phyloP scores from a whole-genome alignment of 768 basidiomycete species.

The Lactarius tabidus region DNA sequence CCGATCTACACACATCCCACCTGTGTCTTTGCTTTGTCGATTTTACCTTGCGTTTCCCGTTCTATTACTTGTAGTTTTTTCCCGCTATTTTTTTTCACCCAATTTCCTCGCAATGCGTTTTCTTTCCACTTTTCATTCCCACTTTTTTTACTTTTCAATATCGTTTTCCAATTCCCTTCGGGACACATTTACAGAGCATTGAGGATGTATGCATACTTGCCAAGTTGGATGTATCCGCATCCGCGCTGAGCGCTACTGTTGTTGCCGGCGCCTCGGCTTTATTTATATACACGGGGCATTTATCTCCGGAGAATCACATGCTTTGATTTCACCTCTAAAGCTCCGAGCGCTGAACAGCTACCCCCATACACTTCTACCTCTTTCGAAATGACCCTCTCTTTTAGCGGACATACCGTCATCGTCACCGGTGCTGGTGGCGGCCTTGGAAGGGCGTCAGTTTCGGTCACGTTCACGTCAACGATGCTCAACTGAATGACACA shows the following conservation, averaged over 20 bases:
- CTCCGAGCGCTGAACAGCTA: background rate
- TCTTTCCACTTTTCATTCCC: background rate
- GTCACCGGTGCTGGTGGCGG: slow-evolving; percentile 96
- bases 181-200: slow-evolving; percentile 20
- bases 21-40: slow-evolving; percentile 19
- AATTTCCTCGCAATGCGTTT: slow-evolving; percentile 16
- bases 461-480: background rate
- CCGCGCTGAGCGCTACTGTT: slow-evolving; percentile 16
- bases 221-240: slow-evolving; percentile 18
- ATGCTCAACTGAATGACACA: background rate
- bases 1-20: slow-evolving; percentile 19
- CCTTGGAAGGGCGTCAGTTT: slow-evolving; percentile 80
- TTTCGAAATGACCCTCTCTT: slow-evolving; percentile 54
- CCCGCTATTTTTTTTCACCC: slow-evolving; percentile 16
- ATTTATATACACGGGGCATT: slow-evolving; percentile 12
- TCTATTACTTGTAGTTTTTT: slow-evolving; percentile 26
- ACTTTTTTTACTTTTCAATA: background rate
- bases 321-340: background rate
- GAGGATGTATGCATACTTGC: slow-evolving; percentile 25
- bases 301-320: slow-evolving; percentile 12
- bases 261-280: slow-evolving; percentile 8
- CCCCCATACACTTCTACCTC: background rate
- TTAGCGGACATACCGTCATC: slow-evolving; percentile 88
- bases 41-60: slow-evolving; percentile 23
- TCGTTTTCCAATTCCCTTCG: slow-evolving; percentile 2